Conservation (phyloP, 2,329 filamentous ascomycete genomes). For the Colletotrichum sp. region DNA sequence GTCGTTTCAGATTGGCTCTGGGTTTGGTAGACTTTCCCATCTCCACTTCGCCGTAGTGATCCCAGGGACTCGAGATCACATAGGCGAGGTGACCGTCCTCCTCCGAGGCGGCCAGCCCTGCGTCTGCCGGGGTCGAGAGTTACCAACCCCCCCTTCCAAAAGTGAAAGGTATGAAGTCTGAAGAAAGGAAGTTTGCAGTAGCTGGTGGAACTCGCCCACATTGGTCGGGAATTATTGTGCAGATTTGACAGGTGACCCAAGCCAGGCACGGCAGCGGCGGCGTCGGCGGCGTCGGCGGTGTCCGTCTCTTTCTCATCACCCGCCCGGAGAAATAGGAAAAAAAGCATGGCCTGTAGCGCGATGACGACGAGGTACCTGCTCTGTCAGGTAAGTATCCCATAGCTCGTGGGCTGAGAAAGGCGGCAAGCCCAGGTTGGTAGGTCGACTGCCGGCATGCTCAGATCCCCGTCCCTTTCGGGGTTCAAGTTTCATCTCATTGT, state of each 20-base stretch:
- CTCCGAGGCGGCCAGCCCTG: background rate
- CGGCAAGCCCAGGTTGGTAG: background rate
- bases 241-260: conserved; percentile 15
- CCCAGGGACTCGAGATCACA: conserved; percentile 6
- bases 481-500: conserved; percentile 20
- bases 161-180: background rate
- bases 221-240: conserved; percentile 13
- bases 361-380: background rate
- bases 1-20: conserved; percentile 19
- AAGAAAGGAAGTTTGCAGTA: conserved; percentile 4
- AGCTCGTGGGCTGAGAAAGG: background rate
- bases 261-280: background rate
- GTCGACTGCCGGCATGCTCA: conserved; percentile 17
- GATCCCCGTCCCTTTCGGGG: conserved; percentile 12
- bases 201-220: conserved; percentile 12
- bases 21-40: conserved; percentile 1
- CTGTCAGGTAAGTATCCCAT: background rate
- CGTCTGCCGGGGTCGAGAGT: background rate
- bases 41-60: background rate
- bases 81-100: background rate
- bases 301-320: background rate
- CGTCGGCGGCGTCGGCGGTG: conserved; percentile 2
- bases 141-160: background rate
- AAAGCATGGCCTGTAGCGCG: background rate
- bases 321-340: background rate